A percentile compares a stretch with the other conserved stretches of the same genome.
Evolutionary conservation across 768 basidiomycete species (phyloP).

Genomic region (Russula sp.): DNA sequence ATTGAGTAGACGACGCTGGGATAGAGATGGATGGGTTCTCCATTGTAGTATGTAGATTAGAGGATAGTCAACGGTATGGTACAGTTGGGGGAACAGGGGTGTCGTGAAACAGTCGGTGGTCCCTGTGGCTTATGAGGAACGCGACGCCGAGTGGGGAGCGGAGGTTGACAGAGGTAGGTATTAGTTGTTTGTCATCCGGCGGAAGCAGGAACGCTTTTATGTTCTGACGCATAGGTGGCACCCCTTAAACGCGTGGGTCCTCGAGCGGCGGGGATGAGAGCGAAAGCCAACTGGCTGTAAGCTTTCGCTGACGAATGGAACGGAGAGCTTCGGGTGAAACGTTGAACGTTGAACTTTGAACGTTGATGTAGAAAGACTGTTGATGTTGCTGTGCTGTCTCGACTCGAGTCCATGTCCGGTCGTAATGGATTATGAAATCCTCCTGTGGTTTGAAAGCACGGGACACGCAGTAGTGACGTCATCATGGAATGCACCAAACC

Average conservation of each 20-base stretch:
- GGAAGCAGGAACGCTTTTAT: constrained; percentile 14
- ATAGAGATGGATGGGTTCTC: constrained; percentile 20
- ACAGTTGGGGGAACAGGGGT: not conserved
- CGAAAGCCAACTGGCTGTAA: not conserved
- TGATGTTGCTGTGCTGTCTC: not conserved
- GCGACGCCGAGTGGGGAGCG: constrained; percentile 1
- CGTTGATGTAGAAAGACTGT: not conserved
- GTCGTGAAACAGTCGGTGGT: not conserved
- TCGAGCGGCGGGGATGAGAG: not conserved
- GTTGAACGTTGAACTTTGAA: no score
- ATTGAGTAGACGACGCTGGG: not conserved
- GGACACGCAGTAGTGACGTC: not conserved
- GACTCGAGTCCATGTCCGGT: not conserved
- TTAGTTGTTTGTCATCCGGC: constrained; percentile 22
- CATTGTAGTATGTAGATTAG: constrained; percentile 15
- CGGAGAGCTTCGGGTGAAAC: not conserved
- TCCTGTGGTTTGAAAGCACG: not conserved
- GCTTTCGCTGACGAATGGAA: constrained; percentile 21
- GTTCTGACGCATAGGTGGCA: not conserved
- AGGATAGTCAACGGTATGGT: not conserved
- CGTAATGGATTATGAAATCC: not conserved
- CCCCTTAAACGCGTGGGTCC: not conserved
- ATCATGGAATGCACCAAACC: not conserved
- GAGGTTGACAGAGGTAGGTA: constrained; percentile 19
- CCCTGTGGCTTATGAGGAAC: constrained; percentile 6